Percentiles rank a stretch among this genome's conserved stretches.
Conservation (phyloP, 1,284 basidiomycete genomes). For the Ceratobasidium sp. region DNA sequence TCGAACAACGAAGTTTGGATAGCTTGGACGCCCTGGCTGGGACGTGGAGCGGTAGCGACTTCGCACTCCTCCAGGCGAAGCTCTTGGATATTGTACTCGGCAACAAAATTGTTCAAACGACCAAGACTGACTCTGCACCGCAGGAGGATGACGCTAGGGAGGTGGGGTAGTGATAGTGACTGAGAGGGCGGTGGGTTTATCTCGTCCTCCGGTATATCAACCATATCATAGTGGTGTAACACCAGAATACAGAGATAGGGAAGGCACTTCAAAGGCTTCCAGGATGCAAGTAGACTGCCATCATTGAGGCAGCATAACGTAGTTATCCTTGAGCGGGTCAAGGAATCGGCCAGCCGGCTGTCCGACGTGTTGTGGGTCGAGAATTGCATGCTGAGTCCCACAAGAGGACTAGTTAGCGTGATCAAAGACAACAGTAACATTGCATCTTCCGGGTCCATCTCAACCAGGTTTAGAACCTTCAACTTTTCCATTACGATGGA, state of each 20-base stretch:
- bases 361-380: not conserved
- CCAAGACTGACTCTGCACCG: not conserved
- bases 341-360: not conserved
- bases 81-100: not conserved
- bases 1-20: not conserved
- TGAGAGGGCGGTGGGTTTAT: not conserved
- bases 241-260: not conserved
- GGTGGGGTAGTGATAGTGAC: not conserved
- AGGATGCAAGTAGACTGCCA: not conserved
- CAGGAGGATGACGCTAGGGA: not conserved
- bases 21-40: too few species aligned
- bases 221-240: not conserved
- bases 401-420: not conserved
- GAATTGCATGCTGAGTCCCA: not conserved
- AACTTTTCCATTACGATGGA: not conserved
- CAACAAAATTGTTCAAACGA: not conserved
- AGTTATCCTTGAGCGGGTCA: not conserved
- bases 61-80: not conserved
- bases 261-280: not conserved
- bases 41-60: not conserved
- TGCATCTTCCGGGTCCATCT: not conserved
- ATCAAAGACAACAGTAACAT: not conserved
- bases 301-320: not conserved
- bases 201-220: too few species aligned
- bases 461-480: not conserved